phyloP scores from a whole-genome alignment of 2,329 filamentous ascomycete genomes.

The Aspergillus brunneoviolaceus region DNA sequence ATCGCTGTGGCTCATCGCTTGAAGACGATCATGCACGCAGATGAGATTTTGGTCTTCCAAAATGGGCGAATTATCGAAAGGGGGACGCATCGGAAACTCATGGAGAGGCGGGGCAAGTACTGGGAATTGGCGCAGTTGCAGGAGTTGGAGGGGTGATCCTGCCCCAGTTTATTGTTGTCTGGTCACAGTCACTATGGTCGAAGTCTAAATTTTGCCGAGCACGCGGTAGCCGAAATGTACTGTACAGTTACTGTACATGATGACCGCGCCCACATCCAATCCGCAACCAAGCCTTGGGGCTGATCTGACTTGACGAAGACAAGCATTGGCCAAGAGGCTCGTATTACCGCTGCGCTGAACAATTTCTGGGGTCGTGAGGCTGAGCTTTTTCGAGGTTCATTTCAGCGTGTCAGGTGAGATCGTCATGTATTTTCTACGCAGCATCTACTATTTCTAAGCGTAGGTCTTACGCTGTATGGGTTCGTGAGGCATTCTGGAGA shows the following conservation, averaged over 20 bases:
- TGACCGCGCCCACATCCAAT: too few relatives aligned
- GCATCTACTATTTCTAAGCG: too few relatives aligned
- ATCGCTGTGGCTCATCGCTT: constrained; percentile 79
- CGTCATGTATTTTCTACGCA: too few relatives aligned
- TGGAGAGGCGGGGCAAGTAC: constrained; percentile 68
- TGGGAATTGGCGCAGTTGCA: constrained; percentile 77
- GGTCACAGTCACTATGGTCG: too few relatives aligned
- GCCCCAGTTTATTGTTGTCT: neutral
- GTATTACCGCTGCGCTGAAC: neutral
- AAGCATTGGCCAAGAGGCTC: neutral
- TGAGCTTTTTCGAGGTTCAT: too few relatives aligned
- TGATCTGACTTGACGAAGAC: neutral
- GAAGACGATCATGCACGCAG: constrained; percentile 80
- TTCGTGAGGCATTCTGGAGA: too few relatives aligned
- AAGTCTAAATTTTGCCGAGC: neutral
- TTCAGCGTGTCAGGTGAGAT: too few relatives aligned
- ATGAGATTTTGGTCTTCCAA: constrained; percentile 86
- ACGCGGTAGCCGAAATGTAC: too few relatives aligned
- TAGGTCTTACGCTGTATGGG: too few relatives aligned
- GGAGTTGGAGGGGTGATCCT: neutral
- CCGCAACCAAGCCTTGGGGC: neutral
- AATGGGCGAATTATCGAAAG: constrained; percentile 75
- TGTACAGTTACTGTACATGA: too few relatives aligned
- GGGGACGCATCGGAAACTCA: constrained; percentile 71
- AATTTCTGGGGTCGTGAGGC: too few relatives aligned